These are phyloP conservation scores for Nigrospora osmanthi DNA, from an alignment of 2,329 filamentous ascomycete species.

Conservation along the genomic window DNA sequence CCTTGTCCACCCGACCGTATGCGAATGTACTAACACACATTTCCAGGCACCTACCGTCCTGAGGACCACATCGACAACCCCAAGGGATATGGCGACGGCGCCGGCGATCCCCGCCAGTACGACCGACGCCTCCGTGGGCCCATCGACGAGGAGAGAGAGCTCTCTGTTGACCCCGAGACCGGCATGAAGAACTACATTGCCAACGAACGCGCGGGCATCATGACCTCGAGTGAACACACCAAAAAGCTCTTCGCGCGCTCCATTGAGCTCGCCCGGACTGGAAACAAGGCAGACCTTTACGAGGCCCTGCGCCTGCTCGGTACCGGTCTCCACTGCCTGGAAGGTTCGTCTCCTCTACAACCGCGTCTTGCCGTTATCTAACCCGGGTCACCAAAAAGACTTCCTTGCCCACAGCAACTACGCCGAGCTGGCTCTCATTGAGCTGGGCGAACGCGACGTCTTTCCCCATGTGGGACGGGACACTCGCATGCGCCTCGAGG, in stretches of 20 bases:
- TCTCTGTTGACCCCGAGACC: slow-evolving; percentile 66
- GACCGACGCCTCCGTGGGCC: slow-evolving; percentile 75
- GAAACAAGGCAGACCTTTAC: slow-evolving; percentile 70
- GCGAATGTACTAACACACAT: neutral
- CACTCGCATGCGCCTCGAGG: slow-evolving; percentile 63
- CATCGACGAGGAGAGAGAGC: slow-evolving; percentile 69
- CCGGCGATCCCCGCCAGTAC: slow-evolving; percentile 75
- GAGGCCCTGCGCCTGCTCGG: slow-evolving; percentile 82
- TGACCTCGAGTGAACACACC: slow-evolving; percentile 73
- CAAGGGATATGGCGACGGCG: slow-evolving; percentile 76
- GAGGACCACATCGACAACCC: slow-evolving; percentile 77
- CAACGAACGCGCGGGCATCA: slow-evolving; percentile 69
- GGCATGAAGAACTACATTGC: slow-evolving; percentile 94
- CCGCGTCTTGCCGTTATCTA: slow-evolving; percentile 1
- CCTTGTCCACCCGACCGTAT: neutral
- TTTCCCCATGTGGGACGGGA: slow-evolving; percentile 81
- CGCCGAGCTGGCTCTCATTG: slow-evolving; percentile 77
- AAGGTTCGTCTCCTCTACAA: slow-evolving; percentile 39
- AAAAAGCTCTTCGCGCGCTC: slow-evolving; percentile 64
- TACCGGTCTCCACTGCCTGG: slow-evolving; percentile 82
- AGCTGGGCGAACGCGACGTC: slow-evolving; percentile 70
- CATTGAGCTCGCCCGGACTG: slow-evolving; percentile 70
- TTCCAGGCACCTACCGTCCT: slow-evolving; percentile 60
- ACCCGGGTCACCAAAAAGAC: slow-evolving; percentile 37
- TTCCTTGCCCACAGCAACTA: slow-evolving; percentile 95